These are phyloP conservation scores for Fraxinus floribunda DNA, from an alignment of 305 asterid species.

Conservation along the genomic window DNA sequence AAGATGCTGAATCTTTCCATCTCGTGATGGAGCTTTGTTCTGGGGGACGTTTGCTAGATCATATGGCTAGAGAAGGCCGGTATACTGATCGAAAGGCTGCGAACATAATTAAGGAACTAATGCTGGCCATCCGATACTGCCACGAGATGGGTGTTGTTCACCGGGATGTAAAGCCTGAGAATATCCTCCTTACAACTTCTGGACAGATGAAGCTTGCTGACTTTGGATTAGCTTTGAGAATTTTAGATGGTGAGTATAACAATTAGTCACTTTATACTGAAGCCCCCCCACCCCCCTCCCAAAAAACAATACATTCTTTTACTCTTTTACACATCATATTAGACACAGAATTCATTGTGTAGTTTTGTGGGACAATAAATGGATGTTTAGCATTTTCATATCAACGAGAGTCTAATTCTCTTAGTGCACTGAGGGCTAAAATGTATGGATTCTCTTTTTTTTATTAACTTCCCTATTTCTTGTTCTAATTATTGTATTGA, in stretches of 20 bases:
- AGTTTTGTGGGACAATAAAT: not conserved
- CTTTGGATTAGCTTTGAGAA: constrained; percentile 73
- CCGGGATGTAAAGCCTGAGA: constrained; percentile 84
- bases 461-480: no score
- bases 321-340: not conserved
- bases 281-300: no score
- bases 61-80: constrained; percentile 62
- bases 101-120: constrained; percentile 64
- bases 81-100: constrained; percentile 73
- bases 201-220: constrained; percentile 84
- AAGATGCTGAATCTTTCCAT: constrained; percentile 69
- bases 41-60: constrained; percentile 79
- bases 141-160: constrained; percentile 95
- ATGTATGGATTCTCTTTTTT: not conserved
- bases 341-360: not conserved
- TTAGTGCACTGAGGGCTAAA: not conserved
- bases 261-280: not conserved
- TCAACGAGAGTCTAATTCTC: not conserved
- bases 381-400: not conserved
- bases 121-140: constrained; percentile 75
- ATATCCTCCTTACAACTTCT: constrained; percentile 63
- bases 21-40: constrained; percentile 87
- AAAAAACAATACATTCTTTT: not conserved
- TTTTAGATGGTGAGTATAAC: constrained; percentile 57
- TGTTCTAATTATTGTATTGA: constrained; percentile 14